These are phyloP conservation scores for Russula griseocarnosa DNA, from an alignment of 768 basidiomycete genomes.

Conservation along the genomic window DNA sequence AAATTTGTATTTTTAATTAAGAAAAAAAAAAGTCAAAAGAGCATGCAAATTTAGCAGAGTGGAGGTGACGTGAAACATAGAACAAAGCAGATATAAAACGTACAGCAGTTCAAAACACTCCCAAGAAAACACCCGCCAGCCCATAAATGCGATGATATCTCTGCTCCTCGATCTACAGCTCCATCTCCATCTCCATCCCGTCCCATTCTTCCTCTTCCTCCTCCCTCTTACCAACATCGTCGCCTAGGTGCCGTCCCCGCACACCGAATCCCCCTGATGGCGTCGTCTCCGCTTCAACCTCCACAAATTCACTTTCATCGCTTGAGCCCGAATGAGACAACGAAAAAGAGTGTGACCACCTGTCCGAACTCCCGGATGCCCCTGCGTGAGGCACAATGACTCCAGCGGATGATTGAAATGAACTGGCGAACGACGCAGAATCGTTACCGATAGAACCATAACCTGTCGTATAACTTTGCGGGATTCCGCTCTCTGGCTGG, in stretches of 20 bases:
- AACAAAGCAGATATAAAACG: constrained; percentile 9
- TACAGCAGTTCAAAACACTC: constrained; percentile 12
- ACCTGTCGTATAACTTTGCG: constrained; percentile 32
- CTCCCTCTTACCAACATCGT: constrained; percentile 47
- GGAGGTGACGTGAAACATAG: neutral
- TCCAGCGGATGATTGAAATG: constrained; percentile 19
- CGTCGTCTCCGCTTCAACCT: constrained; percentile 17
- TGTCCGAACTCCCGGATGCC: constrained; percentile 33
- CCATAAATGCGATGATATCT: neutral
- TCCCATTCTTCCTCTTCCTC: constrained; percentile 44
- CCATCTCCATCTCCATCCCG: constrained; percentile 65
- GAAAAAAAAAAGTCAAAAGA: neutral
- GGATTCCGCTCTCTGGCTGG: constrained; percentile 1
- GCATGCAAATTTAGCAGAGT: neutral
- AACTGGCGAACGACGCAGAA: constrained; percentile 32
- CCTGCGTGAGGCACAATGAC: constrained; percentile 12
- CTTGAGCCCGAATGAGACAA: constrained; percentile 38
- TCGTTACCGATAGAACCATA: constrained; percentile 39
- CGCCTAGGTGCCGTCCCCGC: constrained; percentile 36
- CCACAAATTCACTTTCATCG: constrained; percentile 33
- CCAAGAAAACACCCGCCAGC: neutral
- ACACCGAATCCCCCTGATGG: constrained; percentile 30
- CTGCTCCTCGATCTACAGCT: constrained; percentile 43
- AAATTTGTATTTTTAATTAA: neutral
- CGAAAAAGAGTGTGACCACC: constrained; percentile 35